Conservation (phyloP, 176 grass and related monocot species). For the Musa itinerans region DNA sequence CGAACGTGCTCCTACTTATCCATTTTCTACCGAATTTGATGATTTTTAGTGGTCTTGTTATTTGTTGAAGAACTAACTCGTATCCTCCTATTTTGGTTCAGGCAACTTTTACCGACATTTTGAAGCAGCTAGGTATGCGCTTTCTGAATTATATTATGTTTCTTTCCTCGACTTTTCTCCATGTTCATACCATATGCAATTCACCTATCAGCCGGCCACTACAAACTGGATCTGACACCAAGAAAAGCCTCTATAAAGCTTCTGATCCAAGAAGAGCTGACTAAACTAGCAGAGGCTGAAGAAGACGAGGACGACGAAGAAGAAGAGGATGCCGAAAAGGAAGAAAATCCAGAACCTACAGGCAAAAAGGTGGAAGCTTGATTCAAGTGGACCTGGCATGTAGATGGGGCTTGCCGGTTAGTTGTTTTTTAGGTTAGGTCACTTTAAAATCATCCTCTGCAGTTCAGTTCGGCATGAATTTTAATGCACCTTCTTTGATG, state of each 20-base stretch:
- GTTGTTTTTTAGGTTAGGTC: not conserved
- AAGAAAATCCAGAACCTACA: conserved; percentile 6
- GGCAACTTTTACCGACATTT: conserved; percentile 81
- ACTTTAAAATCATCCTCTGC: not conserved
- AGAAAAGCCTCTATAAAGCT: conserved; percentile 58
- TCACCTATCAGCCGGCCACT: conserved; percentile 35
- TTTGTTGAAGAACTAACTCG: not conserved
- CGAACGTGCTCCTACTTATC: no score
- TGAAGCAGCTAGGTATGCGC: conserved; percentile 60
- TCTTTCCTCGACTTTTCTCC: not conserved
- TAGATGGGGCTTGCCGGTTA: not conserved
- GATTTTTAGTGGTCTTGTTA: not conserved
- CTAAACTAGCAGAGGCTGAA: conserved; percentile 43
- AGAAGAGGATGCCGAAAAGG: conserved; percentile 9
- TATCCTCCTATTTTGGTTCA: conserved; percentile 25
- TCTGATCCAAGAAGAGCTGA: conserved; percentile 69
- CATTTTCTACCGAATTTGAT: not conserved
- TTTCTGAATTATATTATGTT: not conserved
- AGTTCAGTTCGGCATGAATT: not conserved
- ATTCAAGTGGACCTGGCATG: not conserved
- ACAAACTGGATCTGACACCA: conserved; percentile 55
- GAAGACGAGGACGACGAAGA: conserved; percentile 28
- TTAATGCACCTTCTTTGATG: not conserved
- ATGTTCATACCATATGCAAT: not conserved
- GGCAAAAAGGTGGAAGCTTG: conserved; percentile 3